Evolutionary conservation across 192 early-diverging fungal genomes (phyloP).

Genomic region (Backusella liffmaniae): DNA sequence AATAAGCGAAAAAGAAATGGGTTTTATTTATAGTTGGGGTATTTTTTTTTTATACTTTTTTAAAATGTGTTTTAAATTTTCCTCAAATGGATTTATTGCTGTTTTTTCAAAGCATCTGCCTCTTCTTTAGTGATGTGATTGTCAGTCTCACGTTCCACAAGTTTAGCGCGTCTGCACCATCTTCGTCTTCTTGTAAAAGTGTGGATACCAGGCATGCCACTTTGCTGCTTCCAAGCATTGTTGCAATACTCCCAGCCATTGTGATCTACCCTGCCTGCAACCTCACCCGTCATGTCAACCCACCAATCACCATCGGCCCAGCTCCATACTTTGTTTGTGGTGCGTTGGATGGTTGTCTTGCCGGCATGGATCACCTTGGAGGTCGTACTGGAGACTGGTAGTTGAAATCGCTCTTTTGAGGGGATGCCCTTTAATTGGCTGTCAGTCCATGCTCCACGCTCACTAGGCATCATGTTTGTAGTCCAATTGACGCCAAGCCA

Average conservation of each 20-base stretch:
- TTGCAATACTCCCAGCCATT: constrained; percentile 60
- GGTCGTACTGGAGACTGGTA: constrained; percentile 34
- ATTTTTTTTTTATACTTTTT: neutral
- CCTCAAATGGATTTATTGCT: neutral
- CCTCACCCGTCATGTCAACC: constrained; percentile 39
- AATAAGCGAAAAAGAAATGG: neutral
- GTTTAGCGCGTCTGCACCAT: constrained; percentile 49
- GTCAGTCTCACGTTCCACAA: constrained; percentile 36
- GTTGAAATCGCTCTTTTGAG: constrained; percentile 47
- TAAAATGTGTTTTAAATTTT: neutral
- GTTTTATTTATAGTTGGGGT: neutral
- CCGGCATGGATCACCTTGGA: constrained; percentile 13
- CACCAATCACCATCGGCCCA: constrained; percentile 56
- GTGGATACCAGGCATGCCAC: constrained; percentile 41
- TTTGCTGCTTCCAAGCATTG: constrained; percentile 52
- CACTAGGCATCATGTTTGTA: constrained; percentile 54
- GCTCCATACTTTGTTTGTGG: constrained; percentile 47
- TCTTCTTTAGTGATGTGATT: neutral
- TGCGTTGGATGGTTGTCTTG: constrained; percentile 9
- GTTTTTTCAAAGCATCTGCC: neutral
- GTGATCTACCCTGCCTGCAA: constrained; percentile 36
- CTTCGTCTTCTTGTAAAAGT: constrained; percentile 53
- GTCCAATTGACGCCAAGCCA: constrained; percentile 60
- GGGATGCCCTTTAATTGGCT: constrained; percentile 45
- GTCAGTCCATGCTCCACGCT: constrained; percentile 50